Conservation (phyloP, 176 grass and related monocot genomes). For the Canna indica region DNA sequence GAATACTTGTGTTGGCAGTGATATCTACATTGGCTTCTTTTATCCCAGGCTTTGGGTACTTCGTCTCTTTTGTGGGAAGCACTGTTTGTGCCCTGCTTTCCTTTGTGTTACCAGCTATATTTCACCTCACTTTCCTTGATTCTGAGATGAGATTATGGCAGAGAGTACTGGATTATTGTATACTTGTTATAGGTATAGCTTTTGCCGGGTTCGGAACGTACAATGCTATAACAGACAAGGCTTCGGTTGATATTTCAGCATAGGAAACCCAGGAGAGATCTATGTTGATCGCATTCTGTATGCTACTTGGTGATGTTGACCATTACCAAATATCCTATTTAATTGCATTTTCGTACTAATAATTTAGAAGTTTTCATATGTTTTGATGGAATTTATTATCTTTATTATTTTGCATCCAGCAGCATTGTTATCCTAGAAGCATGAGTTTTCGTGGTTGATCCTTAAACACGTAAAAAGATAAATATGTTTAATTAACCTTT, state of each 20-base stretch:
- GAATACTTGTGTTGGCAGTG: slow-evolving; percentile 30
- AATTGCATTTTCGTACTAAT: too few relatives aligned
- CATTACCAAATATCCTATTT: too few relatives aligned
- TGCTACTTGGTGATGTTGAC: too few relatives aligned
- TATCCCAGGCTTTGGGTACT: slow-evolving; percentile 62
- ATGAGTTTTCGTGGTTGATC: too few relatives aligned
- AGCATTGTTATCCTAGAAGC: too few relatives aligned
- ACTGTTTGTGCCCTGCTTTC: slow-evolving; percentile 68
- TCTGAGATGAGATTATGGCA: slow-evolving; percentile 38
- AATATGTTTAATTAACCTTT: too few relatives aligned
- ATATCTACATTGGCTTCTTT: slow-evolving; percentile 53
- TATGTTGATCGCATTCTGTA: background rate
- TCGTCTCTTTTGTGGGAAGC: slow-evolving; percentile 82
- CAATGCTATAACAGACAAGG: slow-evolving; percentile 19
- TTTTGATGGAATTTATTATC: too few relatives aligned
- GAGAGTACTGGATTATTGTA: slow-evolving; percentile 36
- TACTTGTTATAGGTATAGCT: slow-evolving; percentile 47
- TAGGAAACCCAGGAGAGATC: background rate
- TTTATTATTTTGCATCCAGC: too few relatives aligned
- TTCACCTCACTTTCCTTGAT: slow-evolving; percentile 60
- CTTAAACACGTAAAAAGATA: too few relatives aligned
- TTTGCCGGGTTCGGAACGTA: slow-evolving; percentile 53
- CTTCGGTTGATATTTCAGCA: background rate
- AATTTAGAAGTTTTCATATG: too few relatives aligned
- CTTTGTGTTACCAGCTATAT: slow-evolving; percentile 62